Evolutionary conservation across 495 filamentous ascomycete genomes (phyloP).

Genomic region (Daldinia childiae): DNA sequence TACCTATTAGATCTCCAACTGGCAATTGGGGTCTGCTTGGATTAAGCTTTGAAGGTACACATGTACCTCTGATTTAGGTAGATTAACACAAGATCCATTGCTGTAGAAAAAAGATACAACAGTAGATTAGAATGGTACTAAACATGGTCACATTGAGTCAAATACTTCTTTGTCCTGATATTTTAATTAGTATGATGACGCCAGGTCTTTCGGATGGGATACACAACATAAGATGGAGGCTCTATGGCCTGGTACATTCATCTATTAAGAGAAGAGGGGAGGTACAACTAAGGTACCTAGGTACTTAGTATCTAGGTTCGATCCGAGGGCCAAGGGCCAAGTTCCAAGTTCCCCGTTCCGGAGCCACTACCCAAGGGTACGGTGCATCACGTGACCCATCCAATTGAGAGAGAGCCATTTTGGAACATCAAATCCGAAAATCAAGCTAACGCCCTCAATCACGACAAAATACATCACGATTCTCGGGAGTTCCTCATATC

Average conservation of each 20-base stretch:
- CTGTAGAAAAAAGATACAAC: background rate
- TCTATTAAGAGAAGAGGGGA: background rate
- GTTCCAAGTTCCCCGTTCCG: slow-evolving; percentile 8
- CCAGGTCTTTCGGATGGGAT: slow-evolving; percentile 3
- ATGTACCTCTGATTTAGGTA: background rate
- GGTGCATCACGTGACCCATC: slow-evolving; percentile 41
- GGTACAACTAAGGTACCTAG: background rate
- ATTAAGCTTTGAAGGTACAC: background rate
- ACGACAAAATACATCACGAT: slow-evolving; percentile 25
- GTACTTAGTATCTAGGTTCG: background rate
- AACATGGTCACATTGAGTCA: background rate
- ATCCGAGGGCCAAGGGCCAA: slow-evolving; percentile 6
- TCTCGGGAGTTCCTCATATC: slow-evolving; percentile 28
- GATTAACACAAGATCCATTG: background rate
- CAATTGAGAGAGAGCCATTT: slow-evolving; percentile 35
- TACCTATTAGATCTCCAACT: background rate
- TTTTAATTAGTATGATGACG: slow-evolving; percentile 11
- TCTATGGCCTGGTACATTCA: slow-evolving; percentile 15
- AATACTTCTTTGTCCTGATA: background rate
- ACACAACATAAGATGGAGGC: slow-evolving; percentile 25
- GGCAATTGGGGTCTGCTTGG: background rate
- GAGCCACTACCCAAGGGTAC: slow-evolving; percentile 1
- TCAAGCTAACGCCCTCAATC: slow-evolving; percentile 7
- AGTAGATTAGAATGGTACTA: background rate
- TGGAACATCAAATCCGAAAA: slow-evolving; percentile 37